These are phyloP conservation scores for Elongisporangium anandrum DNA, from an alignment of 352 stramenopile species.

Conservation along the genomic window DNA sequence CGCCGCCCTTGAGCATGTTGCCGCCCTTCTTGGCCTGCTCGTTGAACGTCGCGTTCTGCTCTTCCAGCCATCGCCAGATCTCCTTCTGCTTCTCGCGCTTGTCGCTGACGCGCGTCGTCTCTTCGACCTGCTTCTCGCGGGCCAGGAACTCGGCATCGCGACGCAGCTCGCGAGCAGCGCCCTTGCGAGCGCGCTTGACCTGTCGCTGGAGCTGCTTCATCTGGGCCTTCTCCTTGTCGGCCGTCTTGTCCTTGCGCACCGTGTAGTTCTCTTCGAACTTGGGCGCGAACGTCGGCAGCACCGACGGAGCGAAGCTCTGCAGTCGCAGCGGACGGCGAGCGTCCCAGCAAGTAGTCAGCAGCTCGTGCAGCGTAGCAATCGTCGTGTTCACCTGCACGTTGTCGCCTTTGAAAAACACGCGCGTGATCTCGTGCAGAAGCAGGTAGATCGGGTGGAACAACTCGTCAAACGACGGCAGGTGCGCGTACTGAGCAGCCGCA, in stretches of 20 bases:
- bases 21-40: conserved; percentile 95
- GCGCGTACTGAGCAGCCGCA: conserved; percentile 48
- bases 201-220: conserved; percentile 92
- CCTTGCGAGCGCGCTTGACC: conserved; percentile 96
- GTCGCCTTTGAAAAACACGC: conserved; percentile 19
- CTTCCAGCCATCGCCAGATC: conserved; percentile 95
- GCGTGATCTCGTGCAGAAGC: conserved; percentile 59
- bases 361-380: conserved; percentile 44
- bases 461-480: conserved; percentile 68
- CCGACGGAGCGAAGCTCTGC: conserved; percentile 64
- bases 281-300: conserved; percentile 81
- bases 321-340: conserved; percentile 60
- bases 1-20: conserved; percentile 93
- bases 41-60: conserved; percentile 97
- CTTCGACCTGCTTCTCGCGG: conserved; percentile 89
- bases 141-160: conserved; percentile 94
- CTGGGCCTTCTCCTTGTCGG: conserved; percentile 76
- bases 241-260: conserved; percentile 88
- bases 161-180: conserved; percentile 92
- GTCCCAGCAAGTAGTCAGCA: conserved; percentile 40
- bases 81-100: conserved; percentile 93
- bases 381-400: conserved; percentile 33
- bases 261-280: conserved; percentile 92
- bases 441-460: conserved; percentile 69
- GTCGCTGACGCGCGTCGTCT: conserved; percentile 56